Percentiles rank a stretch among this genome's conserved stretches.
Conservation (phyloP, 2,329 filamentous ascomycete genomes). For the Juglanconis sp. region DNA sequence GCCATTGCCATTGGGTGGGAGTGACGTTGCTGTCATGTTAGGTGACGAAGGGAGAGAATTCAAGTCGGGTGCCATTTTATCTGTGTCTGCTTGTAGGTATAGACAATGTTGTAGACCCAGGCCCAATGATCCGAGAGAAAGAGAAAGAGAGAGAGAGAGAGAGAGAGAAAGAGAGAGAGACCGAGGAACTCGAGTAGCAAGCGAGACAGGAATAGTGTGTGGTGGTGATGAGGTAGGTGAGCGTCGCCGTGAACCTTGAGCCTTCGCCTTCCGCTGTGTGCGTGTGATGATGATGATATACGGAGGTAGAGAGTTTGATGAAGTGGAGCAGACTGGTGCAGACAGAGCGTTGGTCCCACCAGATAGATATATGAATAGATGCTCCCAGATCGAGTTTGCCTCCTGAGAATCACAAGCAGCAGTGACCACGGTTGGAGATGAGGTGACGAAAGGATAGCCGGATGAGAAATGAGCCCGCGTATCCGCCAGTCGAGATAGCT, state of each 20-base stretch:
- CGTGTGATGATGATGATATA: no score
- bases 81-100: constrained; percentile 17
- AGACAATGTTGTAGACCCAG: constrained; percentile 6
- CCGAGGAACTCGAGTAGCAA: no score
- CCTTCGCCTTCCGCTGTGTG: no score
- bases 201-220: no score
- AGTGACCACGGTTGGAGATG: constrained; percentile 6
- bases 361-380: constrained; percentile 12
- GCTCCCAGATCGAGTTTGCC: neutral
- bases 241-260: no score
- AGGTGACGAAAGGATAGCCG: neutral
- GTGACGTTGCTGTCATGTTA: constrained; percentile 16
- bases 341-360: constrained; percentile 7
- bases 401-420: neutral
- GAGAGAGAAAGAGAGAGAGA: neutral
- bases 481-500: constrained; percentile 1
- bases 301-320: neutral
- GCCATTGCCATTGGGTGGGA: constrained; percentile 20
- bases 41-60: constrained; percentile 64
- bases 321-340: neutral
- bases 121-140: constrained; percentile 8
- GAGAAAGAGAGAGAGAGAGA: neutral
- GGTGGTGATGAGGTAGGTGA: no score
- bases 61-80: constrained; percentile 67
- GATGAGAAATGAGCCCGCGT: constrained; percentile 7